Conservation (phyloP, 1,284 basidiomycete species). For the Spongispora temasekensis region DNA sequence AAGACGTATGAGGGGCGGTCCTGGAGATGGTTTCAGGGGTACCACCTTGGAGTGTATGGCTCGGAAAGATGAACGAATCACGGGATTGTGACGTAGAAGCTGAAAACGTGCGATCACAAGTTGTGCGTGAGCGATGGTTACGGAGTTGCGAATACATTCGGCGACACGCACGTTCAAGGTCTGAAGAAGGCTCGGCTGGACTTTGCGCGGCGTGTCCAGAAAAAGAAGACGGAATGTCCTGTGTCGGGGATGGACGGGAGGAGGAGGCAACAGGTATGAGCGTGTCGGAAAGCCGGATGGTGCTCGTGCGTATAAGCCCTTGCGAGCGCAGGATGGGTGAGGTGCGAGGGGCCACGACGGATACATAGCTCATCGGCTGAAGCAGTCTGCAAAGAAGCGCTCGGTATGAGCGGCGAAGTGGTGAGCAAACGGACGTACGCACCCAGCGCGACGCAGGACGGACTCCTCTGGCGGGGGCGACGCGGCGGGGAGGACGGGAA, state of each 20-base stretch:
- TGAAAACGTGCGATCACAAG: constrained; percentile 25
- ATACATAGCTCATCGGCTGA: constrained; percentile 39
- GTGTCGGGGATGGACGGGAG: not conserved
- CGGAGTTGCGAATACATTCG: constrained; percentile 4
- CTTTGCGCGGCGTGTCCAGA: constrained; percentile 16
- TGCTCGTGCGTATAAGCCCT: constrained; percentile 62
- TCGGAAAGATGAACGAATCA: constrained; percentile 45
- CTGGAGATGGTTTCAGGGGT: constrained; percentile 28
- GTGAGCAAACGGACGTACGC: constrained; percentile 13
- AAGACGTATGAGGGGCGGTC: constrained; percentile 10
- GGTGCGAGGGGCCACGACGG: constrained; percentile 32
- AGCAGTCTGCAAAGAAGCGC: constrained; percentile 23
- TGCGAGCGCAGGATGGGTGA: constrained; percentile 49
- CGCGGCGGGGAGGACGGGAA: constrained; percentile 14
- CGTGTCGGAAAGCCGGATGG: constrained; percentile 60
- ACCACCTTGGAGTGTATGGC: constrained; percentile 27
- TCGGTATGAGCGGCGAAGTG: no score
- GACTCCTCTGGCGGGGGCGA: constrained; percentile 39
- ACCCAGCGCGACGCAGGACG: constrained; percentile 56
- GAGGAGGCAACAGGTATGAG: constrained; percentile 8
- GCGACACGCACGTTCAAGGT: constrained; percentile 18
- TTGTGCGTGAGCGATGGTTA: constrained; percentile 10
- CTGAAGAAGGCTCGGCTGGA: constrained; percentile 20
- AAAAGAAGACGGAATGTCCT: constrained; percentile 10
- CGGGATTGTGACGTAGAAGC: constrained; percentile 26